Evolutionary conservation across 1,284 basidiomycete species (phyloP).

Genomic region (Microbotryum lychnidis-dioicae): DNA sequence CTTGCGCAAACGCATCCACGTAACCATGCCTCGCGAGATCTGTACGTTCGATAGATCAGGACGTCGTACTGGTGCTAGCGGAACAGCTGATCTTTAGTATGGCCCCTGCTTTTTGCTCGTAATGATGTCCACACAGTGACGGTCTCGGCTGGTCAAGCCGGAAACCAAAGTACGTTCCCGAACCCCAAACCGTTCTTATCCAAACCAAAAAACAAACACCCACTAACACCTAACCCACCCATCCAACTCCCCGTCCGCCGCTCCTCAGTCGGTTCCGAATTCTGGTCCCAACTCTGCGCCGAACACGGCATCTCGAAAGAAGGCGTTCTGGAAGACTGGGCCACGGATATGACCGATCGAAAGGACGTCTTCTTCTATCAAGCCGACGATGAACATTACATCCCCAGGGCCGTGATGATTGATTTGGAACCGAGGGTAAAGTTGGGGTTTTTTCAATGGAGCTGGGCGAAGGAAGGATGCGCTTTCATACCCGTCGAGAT

Average conservation of each 20-base stretch:
- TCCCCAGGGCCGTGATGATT: conserved; percentile 89
- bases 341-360: conserved; percentile 68
- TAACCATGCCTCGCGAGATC: conserved; percentile 27
- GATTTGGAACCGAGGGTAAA: conserved; percentile 92
- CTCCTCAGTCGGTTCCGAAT: conserved; percentile 71
- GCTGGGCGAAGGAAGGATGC: too few species aligned
- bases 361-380: conserved; percentile 99
- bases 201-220: too few species aligned
- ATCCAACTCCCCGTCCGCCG: conserved; percentile 2
- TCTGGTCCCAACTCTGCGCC: conserved; percentile 90
- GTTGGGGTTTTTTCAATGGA: conserved; percentile 31
- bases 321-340: conserved; percentile 90
- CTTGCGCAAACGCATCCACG: not conserved
- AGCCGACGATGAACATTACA: conserved; percentile 98
- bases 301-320: conserved; percentile 93
- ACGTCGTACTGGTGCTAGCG: not conserved
- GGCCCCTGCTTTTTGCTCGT: not conserved
- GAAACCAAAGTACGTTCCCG: conserved; percentile 70
- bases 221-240: too few species aligned
- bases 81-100: not conserved
- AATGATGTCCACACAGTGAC: conserved; percentile 46
- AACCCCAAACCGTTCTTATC: too few species aligned
- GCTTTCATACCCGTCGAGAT: not conserved
- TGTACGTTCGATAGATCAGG: conserved; percentile 1
- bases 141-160: conserved; percentile 86